These are phyloP conservation scores for Solanum piurae DNA, from an alignment of 257 asterid species.

Conservation along the genomic window DNA sequence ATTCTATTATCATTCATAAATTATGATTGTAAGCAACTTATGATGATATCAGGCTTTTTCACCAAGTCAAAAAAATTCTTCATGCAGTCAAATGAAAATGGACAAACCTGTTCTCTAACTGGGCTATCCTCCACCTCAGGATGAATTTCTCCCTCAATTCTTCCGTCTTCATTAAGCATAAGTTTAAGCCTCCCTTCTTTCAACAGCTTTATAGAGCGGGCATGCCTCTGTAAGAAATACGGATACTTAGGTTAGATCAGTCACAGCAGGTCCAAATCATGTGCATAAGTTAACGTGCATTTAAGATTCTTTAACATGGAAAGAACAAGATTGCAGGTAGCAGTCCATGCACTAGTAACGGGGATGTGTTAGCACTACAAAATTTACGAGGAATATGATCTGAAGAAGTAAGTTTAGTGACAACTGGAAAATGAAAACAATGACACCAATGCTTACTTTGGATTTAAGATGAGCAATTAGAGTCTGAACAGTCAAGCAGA, in stretches of 20 bases:
- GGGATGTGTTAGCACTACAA: not conserved
- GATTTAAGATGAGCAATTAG: conserved; percentile 71
- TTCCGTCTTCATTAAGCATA: conserved; percentile 51
- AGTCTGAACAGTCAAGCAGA: conserved; percentile 74
- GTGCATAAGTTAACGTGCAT: not conserved
- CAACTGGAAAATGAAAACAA: not conserved
- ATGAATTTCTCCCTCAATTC: conserved; percentile 40
- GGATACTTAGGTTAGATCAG: not conserved
- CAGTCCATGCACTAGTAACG: not conserved
- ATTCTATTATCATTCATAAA: conserved; percentile 12
- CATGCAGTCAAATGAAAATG: conserved; percentile 5
- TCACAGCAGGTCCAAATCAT: not conserved
- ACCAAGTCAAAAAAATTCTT: not conserved
- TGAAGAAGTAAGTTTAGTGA: not conserved
- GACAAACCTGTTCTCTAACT: conserved; percentile 26
- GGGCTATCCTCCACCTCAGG: conserved; percentile 16
- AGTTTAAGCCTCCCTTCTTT: conserved; percentile 86
- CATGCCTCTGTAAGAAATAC: conserved; percentile 55
- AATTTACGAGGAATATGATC: not conserved
- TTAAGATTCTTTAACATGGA: not conserved
- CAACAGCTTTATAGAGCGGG: conserved; percentile 71
- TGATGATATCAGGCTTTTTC: not conserved
- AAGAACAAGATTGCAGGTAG: not conserved
- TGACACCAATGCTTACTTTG: conserved; percentile 41
- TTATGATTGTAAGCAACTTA: not conserved